Evolutionary conservation across 2,329 filamentous ascomycete genomes (phyloP).

Genomic region (Pseudodiploospora longispora): DNA sequence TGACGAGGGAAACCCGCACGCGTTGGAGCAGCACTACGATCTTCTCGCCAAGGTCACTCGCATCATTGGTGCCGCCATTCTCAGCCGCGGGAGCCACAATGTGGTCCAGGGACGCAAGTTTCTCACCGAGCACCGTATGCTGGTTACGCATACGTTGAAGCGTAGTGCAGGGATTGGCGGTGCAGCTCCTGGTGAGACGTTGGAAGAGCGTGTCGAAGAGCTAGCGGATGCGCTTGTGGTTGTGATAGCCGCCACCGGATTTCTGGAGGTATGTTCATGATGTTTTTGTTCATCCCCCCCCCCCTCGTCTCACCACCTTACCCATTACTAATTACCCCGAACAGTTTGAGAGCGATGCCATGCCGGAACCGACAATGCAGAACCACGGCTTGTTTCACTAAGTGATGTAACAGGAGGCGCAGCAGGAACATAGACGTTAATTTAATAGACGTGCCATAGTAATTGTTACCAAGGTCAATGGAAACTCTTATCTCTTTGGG

Average conservation of each 20-base stretch:
- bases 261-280: slow-evolving; percentile 63
- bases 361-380: slow-evolving; percentile 24
- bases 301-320: slow-evolving; percentile 1
- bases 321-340: slow-evolving; percentile 10
- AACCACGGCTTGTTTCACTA: slow-evolving; percentile 33
- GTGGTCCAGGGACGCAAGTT: slow-evolving; percentile 73
- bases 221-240: slow-evolving; percentile 80
- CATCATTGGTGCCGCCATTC: slow-evolving; percentile 72
- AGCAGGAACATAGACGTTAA: too few relatives aligned
- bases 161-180: slow-evolving; percentile 70
- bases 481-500: too few relatives aligned
- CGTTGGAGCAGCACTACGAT: slow-evolving; percentile 74
- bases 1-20: slow-evolving; percentile 59
- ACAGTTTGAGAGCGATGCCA: slow-evolving; percentile 34
- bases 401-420: neutral
- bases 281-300: neutral
- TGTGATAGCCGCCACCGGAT: slow-evolving; percentile 73
- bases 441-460: too few relatives aligned
- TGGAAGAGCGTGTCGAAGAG: slow-evolving; percentile 60
- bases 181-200: slow-evolving; percentile 26
- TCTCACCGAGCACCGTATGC: slow-evolving; percentile 70
- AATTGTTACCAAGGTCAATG: too few relatives aligned
- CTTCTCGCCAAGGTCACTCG: slow-evolving; percentile 74
- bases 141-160: slow-evolving; percentile 86
- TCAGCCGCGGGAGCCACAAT: slow-evolving; percentile 77